Percentiles rank a stretch among this genome's conserved stretches.
These are phyloP conservation scores for Trichoderma asperelloides DNA, from an alignment of 495 filamentous ascomycete genomes.

Conservation along the genomic window DNA sequence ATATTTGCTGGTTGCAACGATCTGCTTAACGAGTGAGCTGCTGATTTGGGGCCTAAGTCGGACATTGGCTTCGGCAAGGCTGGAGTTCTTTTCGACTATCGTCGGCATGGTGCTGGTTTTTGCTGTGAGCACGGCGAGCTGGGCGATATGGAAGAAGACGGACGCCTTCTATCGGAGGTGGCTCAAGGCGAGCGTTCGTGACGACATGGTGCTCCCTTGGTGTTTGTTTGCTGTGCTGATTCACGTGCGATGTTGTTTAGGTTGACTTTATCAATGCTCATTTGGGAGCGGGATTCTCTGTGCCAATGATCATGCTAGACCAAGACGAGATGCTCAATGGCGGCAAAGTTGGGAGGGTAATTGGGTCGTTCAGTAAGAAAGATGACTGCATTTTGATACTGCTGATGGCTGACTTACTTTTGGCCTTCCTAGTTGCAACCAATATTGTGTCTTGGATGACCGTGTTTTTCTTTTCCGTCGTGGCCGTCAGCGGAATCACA, in stretches of 20 bases:
- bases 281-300: slow-evolving; percentile 10
- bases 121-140: neutral
- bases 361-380: slow-evolving; percentile 7
- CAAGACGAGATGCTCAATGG: slow-evolving; percentile 7
- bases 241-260: neutral
- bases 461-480: neutral
- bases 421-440: neutral
- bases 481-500: neutral
- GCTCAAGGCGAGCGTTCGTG: slow-evolving; percentile 8
- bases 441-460: slow-evolving; percentile 5
- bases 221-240: neutral
- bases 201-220: neutral
- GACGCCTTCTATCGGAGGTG: neutral
- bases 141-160: neutral
- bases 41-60: slow-evolving; percentile 10
- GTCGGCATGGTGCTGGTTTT: slow-evolving; percentile 11
- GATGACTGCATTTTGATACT: neutral
- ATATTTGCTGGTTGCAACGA: neutral
- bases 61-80: neutral
- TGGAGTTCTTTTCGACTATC: slow-evolving; percentile 10
- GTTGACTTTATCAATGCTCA: slow-evolving; percentile 12
- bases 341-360: neutral
- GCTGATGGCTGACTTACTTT: neutral
- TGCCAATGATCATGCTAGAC: slow-evolving; percentile 11
- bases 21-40: slow-evolving; percentile 6